Conservation (phyloP, 2,329 filamentous ascomycete genomes). For the Ophiocordyceps camponoti-floridani region DNA sequence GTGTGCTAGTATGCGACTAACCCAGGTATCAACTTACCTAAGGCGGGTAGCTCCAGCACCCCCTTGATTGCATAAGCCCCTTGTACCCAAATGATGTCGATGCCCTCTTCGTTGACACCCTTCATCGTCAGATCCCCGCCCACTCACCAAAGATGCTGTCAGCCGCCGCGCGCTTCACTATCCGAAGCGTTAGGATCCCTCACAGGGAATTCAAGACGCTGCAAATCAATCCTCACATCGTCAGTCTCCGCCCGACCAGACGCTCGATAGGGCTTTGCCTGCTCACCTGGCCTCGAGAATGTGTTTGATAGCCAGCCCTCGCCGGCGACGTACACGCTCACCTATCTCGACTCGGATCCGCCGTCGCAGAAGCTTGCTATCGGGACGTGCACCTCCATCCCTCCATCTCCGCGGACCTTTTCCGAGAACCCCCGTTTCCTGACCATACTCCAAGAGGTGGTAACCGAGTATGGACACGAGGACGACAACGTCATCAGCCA, state of each 20-base stretch:
- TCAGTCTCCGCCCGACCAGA: constrained; percentile 14
- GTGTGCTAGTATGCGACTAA: too few species aligned
- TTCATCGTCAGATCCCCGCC: not conserved
- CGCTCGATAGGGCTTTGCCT: not conserved
- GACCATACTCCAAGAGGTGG: constrained; percentile 37
- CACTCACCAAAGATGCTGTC: constrained; percentile 9
- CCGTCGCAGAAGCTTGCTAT: constrained; percentile 36
- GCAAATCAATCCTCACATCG: constrained; percentile 33
- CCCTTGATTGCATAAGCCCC: too few species aligned
- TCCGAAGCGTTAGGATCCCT: constrained; percentile 5
- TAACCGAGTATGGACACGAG: constrained; percentile 33
- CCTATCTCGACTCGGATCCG: constrained; percentile 38
- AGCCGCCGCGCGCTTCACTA: constrained; percentile 8
- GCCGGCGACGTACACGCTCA: constrained; percentile 28
- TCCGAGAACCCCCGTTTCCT: constrained; percentile 40
- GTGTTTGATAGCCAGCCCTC: constrained; percentile 30
- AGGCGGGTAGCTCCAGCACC: too few species aligned
- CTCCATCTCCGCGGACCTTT: constrained; percentile 43
- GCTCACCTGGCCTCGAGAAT: constrained; percentile 24
- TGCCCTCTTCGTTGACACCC: not conserved
- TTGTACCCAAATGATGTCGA: too few species aligned
- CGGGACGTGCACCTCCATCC: constrained; percentile 38
- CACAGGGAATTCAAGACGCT: constrained; percentile 25
- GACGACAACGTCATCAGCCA: constrained; percentile 38
- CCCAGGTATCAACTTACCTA: too few species aligned